These are phyloP conservation scores for Tylopilus sp. DNA, from an alignment of 768 basidiomycete genomes.

Conservation along the genomic window DNA sequence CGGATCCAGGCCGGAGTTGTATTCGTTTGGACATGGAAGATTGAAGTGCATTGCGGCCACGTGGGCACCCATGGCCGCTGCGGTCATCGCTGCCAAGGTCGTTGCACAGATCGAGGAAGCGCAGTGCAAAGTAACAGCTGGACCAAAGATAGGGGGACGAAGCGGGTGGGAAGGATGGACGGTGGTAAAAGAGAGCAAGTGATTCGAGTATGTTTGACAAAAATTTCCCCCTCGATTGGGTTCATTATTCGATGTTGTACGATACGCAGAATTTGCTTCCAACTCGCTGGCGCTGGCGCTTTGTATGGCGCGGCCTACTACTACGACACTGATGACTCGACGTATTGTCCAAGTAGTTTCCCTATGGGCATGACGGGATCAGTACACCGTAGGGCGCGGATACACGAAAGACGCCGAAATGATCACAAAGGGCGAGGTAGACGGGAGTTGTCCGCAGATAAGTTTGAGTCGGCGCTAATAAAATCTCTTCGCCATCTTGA, in stretches of 20 bases:
- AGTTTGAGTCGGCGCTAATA: too few species aligned
- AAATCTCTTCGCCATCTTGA: too few species aligned
- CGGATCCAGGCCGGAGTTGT: conserved; percentile 24
- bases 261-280: too few species aligned
- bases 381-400: too few species aligned
- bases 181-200: conserved; percentile 3
- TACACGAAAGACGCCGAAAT: too few species aligned
- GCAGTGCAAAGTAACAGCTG: conserved; percentile 14
- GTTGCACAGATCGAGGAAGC: conserved; percentile 32
- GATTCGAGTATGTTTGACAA: background rate
- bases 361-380: too few species aligned
- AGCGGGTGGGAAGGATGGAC: conserved; percentile 50
- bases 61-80: conserved; percentile 60
- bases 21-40: conserved; percentile 46
- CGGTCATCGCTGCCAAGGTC: conserved; percentile 43
- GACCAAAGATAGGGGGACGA: conserved; percentile 36
- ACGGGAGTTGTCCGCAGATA: too few species aligned
- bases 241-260: background rate
- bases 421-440: too few species aligned
- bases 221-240: background rate
- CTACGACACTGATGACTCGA: too few species aligned
- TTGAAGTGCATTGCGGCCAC: conserved; percentile 39
- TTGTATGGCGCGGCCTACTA: too few species aligned
- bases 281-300: too few species aligned
- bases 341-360: too few species aligned